Evolutionary conservation across 225 moss, liverwort and hornwort genomes (phyloP), one percentile per base, ranked within the genome.

Genomic region (Ulota crispa): DNA sequence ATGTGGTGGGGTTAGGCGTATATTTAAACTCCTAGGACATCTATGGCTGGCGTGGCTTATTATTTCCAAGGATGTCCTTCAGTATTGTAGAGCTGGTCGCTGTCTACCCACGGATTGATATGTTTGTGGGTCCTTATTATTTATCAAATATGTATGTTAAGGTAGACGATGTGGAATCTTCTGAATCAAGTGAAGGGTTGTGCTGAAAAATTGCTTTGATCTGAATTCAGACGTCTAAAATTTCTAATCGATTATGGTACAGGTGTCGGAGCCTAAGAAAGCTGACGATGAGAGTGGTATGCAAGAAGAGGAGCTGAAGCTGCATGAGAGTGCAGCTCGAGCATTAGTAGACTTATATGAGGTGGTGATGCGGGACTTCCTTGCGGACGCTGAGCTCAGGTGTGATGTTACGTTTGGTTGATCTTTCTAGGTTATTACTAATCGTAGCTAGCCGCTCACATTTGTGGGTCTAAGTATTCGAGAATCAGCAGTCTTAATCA

Each of bases 321-420:
- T 90, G 63, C 86, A 70, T 37, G 84, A 81, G 53, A 80, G 37
- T 73, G 99, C 93, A 36, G 85, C 85, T 12, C 81, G 80, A 75
- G 92, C 92, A 47, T 82, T 99, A 83, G 83, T 87, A 50, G 93
- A 93, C 81, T 85, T 99, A 57, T 99, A 93, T 59, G 96, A 99
- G 73, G 82, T 88, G 32, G 94, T 99, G 43, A 94, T 99, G 99
- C 91, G 92, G 86, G 99, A 99, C 66, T 94, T 99, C 34, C 86
- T 93, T 81, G 73, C 85, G 20, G 90, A 89, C 78, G 23, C 15
- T 27, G 90, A 91, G 59, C 87, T 93, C 71, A 94, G 96, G 99
- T 96, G 3, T 77, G 83, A 75, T 82, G 23, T 77, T 31, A 56
- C 14, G 8, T 68, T 64, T 66, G 9, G 27, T 68, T 76, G 24